A percentile compares a stretch with the other conserved stretches of the same genome.
Evolutionary conservation across 2,329 filamentous ascomycete species (phyloP).

Genomic region (Epichloe baconii): DNA sequence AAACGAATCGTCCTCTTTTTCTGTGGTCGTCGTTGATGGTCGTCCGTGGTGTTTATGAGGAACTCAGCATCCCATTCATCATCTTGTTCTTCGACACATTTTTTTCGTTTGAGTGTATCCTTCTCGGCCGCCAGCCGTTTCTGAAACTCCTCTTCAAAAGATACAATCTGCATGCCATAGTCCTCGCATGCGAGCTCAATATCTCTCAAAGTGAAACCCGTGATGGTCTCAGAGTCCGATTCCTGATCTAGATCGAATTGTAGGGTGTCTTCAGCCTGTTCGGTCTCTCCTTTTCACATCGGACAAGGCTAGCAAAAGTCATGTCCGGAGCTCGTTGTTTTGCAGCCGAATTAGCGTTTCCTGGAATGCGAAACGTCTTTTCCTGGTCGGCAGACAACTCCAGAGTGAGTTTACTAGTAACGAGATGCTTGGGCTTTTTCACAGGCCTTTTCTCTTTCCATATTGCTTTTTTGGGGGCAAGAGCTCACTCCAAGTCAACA

Average conservation of each 20-base stretch:
- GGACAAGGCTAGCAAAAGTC: slow-evolving; percentile 35
- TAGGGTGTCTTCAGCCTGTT: slow-evolving; percentile 21
- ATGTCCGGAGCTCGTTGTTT: slow-evolving; percentile 43
- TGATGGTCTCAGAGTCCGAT: slow-evolving; percentile 51
- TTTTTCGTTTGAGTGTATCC: slow-evolving; percentile 18
- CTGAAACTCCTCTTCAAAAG: slow-evolving; percentile 27
- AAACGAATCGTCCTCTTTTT: slow-evolving; percentile 52
- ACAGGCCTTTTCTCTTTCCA: slow-evolving; percentile 67
- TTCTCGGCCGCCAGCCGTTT: slow-evolving; percentile 18
- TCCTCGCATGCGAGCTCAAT: slow-evolving; percentile 77
- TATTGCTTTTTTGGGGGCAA: slow-evolving; percentile 69
- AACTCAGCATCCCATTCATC: slow-evolving; percentile 54
- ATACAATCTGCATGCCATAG: slow-evolving; percentile 56
- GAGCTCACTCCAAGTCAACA: slow-evolving; percentile 69
- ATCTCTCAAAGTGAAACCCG: slow-evolving; percentile 65
- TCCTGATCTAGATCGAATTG: slow-evolving; percentile 37
- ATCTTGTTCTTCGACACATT: slow-evolving; percentile 27
- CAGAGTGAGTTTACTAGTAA: slow-evolving; percentile 77
- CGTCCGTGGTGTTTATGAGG: slow-evolving; percentile 33
- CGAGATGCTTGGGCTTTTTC: slow-evolving; percentile 69
- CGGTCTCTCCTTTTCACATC: slow-evolving; percentile 26
- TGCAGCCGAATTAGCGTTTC: slow-evolving; percentile 37
- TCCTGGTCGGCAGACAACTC: slow-evolving; percentile 81
- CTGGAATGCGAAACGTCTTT: slow-evolving; percentile 67
- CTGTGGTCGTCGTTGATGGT: slow-evolving; percentile 41